Evolutionary conservation across 345 rosid species (phyloP).

Genomic region (Salix koriyanagi): DNA sequence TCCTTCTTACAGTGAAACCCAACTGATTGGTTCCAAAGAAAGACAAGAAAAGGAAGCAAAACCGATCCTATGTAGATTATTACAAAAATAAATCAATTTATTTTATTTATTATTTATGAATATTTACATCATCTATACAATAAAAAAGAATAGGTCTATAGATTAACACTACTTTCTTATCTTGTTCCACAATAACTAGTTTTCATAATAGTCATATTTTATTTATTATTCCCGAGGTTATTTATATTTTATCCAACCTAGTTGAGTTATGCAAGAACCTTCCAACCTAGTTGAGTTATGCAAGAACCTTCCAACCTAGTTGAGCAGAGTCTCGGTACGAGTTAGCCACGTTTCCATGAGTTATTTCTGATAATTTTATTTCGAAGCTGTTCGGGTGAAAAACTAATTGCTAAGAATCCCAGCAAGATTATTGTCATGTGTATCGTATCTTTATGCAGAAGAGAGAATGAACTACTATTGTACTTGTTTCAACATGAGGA

Average conservation of each 20-base stretch:
- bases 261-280: not conserved
- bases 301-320: not conserved
- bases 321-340: not conserved
- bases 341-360: too few species aligned
- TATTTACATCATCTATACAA: too few species aligned
- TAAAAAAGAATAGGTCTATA: too few species aligned
- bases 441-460: not conserved
- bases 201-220: too few species aligned
- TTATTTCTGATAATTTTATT: too few species aligned
- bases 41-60: not conserved
- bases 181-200: too few species aligned
- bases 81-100: too few species aligned
- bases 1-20: not conserved
- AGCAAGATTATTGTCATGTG: not conserved
- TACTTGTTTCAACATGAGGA: not conserved
- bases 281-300: not conserved
- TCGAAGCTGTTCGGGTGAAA: not conserved
- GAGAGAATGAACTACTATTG: not conserved
- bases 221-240: too few species aligned
- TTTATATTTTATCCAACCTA: too few species aligned
- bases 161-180: too few species aligned
- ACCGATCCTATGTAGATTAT: not conserved
- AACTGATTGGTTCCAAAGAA: not conserved
- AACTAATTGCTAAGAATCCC: not conserved
- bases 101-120: too few species aligned